phyloP scores from a whole-genome alignment of 1,139 yeast species.

The Barnettozyma hawaiiensis region DNA sequence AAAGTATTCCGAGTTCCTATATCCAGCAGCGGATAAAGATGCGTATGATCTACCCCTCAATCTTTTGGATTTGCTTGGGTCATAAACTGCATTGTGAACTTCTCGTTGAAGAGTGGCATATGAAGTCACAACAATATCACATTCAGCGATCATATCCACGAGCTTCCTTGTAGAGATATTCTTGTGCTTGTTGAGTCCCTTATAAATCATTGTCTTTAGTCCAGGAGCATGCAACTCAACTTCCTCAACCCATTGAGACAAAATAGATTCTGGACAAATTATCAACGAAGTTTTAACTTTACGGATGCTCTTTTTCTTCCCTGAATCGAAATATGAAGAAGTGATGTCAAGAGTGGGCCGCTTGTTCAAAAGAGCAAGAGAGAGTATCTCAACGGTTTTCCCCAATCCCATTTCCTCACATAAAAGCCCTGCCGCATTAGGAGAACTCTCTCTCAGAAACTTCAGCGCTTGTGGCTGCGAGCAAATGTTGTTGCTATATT shows the following conservation, averaged over 20 bases:
- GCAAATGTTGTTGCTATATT: slow-evolving; percentile 43
- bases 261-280: slow-evolving; percentile 78
- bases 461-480: slow-evolving; percentile 30
- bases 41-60: slow-evolving; percentile 13
- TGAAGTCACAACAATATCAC: slow-evolving; percentile 80
- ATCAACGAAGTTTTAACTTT: slow-evolving; percentile 69
- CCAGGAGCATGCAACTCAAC: slow-evolving; percentile 53
- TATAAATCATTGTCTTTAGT: slow-evolving; percentile 53
- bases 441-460: slow-evolving; percentile 16
- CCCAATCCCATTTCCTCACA: slow-evolving; percentile 98
- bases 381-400: slow-evolving; percentile 78
- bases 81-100: slow-evolving; percentile 73
- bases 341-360: too few relatives aligned
- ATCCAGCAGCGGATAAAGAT: not conserved
- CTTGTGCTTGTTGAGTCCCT: slow-evolving; percentile 41
- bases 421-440: slow-evolving; percentile 47
- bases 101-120: slow-evolving; percentile 67
- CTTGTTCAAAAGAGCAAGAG: slow-evolving; percentile 57
- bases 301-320: slow-evolving; percentile 35
- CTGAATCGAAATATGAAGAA: slow-evolving; percentile 8
- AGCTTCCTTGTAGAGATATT: slow-evolving; percentile 36
- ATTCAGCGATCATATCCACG: slow-evolving; percentile 34
- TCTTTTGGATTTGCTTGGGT: slow-evolving; percentile 42
- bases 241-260: slow-evolving; percentile 82
- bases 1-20: slow-evolving; percentile 6